Percentiles rank a stretch among this genome's conserved stretches.
These are phyloP conservation scores for Aspergillus sp. DNA, from an alignment of 2,329 filamentous ascomycete genomes.

Conservation along the genomic window DNA sequence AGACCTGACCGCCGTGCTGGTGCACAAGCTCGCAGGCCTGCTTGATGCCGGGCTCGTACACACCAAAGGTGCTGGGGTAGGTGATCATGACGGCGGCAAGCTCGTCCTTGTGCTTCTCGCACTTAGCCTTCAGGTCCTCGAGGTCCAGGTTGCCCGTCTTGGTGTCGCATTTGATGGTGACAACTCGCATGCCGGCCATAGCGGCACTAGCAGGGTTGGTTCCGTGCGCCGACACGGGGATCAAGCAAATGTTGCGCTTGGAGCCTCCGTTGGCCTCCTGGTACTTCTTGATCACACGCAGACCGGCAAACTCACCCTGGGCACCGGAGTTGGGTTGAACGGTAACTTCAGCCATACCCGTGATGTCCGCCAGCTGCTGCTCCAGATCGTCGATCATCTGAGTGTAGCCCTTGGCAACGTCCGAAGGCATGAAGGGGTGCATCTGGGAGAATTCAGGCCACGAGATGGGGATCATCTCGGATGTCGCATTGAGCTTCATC, in stretches of 20 bases:
- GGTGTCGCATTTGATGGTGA: constrained; percentile 85
- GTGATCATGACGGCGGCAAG: constrained; percentile 95
- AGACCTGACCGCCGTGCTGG: constrained; percentile 84
- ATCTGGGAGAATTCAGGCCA: constrained; percentile 73
- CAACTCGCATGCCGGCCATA: constrained; percentile 94
- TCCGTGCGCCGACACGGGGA: constrained; percentile 91
- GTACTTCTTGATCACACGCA: constrained; percentile 84
- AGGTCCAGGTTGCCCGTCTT: constrained; percentile 88
- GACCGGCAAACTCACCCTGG: constrained; percentile 89
- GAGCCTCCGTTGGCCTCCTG: constrained; percentile 65
- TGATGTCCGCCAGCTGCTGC: constrained; percentile 74
- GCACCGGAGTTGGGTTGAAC: constrained; percentile 95
- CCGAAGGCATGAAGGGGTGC: constrained; percentile 73
- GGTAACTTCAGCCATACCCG: constrained; percentile 84
- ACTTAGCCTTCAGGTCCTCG: constrained; percentile 80
- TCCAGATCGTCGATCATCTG: constrained; percentile 72
- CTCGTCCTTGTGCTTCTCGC: constrained; percentile 80
- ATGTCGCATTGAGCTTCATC: constrained; percentile 95
- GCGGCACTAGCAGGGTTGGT: constrained; percentile 94
- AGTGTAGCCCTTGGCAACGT: constrained; percentile 66
- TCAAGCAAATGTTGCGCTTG: constrained; percentile 85
- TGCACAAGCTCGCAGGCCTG: constrained; percentile 84
- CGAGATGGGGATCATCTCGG: constrained; percentile 86
- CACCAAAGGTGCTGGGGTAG: constrained; percentile 91
- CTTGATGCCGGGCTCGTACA: constrained; percentile 89